phyloP scores from a whole-genome alignment of 1,284 basidiomycete genomes.

The Trichosporon sp. region DNA sequence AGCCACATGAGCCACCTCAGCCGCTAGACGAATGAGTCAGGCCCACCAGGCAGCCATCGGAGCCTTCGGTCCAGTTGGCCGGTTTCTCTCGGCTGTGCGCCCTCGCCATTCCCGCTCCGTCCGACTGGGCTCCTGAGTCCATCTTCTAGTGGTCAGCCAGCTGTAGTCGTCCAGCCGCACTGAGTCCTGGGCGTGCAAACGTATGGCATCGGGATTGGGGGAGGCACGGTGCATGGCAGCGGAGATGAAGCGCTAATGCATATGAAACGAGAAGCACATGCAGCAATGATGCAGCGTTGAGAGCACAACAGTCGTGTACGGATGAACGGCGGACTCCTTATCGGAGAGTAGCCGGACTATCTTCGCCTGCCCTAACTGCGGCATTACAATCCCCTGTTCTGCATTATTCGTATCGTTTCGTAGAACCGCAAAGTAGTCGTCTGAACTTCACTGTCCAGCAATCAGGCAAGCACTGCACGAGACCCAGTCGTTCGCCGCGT shows the following conservation, averaged over 20 bases:
- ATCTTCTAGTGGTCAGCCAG: neutral
- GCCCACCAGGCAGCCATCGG: constrained; percentile 5
- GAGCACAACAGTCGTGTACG: neutral
- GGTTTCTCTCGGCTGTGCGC: constrained; percentile 12
- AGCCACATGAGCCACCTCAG: neutral
- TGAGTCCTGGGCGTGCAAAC: no score
- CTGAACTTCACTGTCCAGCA: neutral
- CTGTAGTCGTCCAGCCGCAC: neutral
- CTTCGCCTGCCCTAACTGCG: neutral
- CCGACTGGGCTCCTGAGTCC: neutral
- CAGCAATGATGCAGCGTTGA: neutral
- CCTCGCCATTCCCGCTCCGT: constrained; percentile 16
- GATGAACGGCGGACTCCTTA: neutral
- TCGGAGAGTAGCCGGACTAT: constrained; percentile 11
- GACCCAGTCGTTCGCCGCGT: neutral
- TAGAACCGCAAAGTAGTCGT: neutral
- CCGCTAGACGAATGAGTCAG: neutral
- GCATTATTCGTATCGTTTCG: neutral
- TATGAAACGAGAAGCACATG: neutral
- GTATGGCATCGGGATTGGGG: neutral
- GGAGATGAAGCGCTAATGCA: neutral
- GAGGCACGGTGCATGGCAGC: neutral
- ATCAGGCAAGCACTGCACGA: neutral
- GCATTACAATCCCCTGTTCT: neutral
- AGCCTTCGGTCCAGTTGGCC: constrained; percentile 14